Evolutionary conservation across 371 early-diverging fungal genomes (phyloP), one percentile per base, ranked within the genome.

Genomic region (Mortierella sp.): DNA sequence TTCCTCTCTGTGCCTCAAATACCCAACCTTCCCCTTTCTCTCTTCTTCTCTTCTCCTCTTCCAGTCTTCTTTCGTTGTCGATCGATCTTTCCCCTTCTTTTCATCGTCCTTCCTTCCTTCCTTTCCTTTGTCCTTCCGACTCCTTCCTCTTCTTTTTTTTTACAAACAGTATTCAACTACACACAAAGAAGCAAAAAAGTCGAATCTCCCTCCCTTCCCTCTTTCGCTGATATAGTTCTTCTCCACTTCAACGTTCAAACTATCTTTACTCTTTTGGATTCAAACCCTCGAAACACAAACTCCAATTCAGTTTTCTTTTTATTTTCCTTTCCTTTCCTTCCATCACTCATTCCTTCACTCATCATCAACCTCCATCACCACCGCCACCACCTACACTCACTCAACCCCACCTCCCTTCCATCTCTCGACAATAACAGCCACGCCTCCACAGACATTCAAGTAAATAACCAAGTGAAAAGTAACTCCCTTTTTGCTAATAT

Each of bases 161-260:
- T 58, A 16, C n/a, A 38, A 68, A 34, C 14, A 16, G 42, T 68
- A 38, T 68, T 68, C 68, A 68, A 38, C 42, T 68, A 68, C 68
- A 68, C 68, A 34, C 19, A 63, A 63, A 26, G 42, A 57, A 57
- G 21, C n/a, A 57, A 60, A 31, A 68, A 11, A 79, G 68, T 68
- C 75, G 77, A 80, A 76, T 57, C 75, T 72, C 73, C 63, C n/a
- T 76, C 75, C 77, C 55, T 38, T 76, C 73, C 34, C 44, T 70
- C 48, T 65, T 63, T 16, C 38, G 63, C 63, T 31, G 31, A 63
- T 63, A 58, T 70, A 48, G 28, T 70, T 70, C 44, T 42, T 28
- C 74, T 54, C 75, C 57, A 54, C 55, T 44, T 60, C 50, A 71
- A 71, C 72, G 76, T 75, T 72, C 63, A 80, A 73, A 80, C 45